Conservation (phyloP, 306 rosid genomes). For the Dicorynia guianensis region DNA sequence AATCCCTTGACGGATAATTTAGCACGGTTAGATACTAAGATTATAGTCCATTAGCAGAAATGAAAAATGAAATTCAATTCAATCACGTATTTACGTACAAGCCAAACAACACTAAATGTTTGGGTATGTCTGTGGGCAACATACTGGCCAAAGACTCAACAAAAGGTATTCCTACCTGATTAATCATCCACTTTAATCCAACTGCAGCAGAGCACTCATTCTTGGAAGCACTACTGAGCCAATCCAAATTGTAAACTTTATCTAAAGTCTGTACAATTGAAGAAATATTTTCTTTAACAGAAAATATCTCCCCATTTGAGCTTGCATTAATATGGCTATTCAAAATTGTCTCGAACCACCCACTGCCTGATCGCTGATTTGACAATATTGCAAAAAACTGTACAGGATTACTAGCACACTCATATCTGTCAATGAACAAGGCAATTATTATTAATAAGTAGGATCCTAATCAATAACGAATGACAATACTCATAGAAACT, state of each 20-base stretch:
- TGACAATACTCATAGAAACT: slow-evolving; percentile 16
- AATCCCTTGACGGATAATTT: slow-evolving; percentile 15
- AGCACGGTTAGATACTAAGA: slow-evolving; percentile 1
- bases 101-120: slow-evolving; percentile 8
- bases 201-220: slow-evolving; percentile 91
- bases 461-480: slow-evolving; percentile 24
- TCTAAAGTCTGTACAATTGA: slow-evolving; percentile 77
- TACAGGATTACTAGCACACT: slow-evolving; percentile 84
- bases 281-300: slow-evolving; percentile 66
- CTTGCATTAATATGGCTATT: slow-evolving; percentile 85
- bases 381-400: slow-evolving; percentile 80
- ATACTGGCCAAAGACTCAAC: slow-evolving; percentile 5
- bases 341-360: slow-evolving; percentile 93
- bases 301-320: slow-evolving; percentile 93
- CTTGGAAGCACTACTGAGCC: slow-evolving; percentile 96
- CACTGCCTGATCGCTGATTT: slow-evolving; percentile 96
- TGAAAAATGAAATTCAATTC: neutral
- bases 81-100: neutral
- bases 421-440: slow-evolving; percentile 61
- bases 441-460: slow-evolving; percentile 3
- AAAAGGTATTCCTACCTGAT: slow-evolving; percentile 66
- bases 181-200: slow-evolving; percentile 99
- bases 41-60: neutral
- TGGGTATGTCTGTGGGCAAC: neutral
- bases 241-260: slow-evolving; percentile 86